Percentiles rank a stretch among this genome's conserved stretches.
These are phyloP conservation scores for Conringia planisiliqua DNA, from an alignment of 345 rosid genomes.

Conservation along the genomic window DNA sequence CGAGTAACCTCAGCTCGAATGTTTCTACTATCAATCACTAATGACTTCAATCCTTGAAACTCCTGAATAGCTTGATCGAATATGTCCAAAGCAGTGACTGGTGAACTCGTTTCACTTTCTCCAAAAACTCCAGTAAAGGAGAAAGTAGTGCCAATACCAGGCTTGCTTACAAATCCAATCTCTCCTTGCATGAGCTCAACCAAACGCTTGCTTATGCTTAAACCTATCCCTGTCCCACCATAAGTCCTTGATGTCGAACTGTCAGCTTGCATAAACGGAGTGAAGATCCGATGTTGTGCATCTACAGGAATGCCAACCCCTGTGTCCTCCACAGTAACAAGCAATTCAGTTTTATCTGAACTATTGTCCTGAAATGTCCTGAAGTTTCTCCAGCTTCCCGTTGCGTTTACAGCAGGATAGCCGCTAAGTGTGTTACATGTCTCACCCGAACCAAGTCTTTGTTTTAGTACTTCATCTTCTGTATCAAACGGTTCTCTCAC, in stretches of 20 bases:
- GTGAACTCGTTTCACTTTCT: slow-evolving; percentile 41
- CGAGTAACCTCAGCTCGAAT: slow-evolving; percentile 73
- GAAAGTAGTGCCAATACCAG: slow-evolving; percentile 73
- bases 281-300: slow-evolving; percentile 75
- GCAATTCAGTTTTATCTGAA: slow-evolving; percentile 45
- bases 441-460: slow-evolving; percentile 35
- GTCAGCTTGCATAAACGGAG: slow-evolving; percentile 95
- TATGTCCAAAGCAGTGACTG: slow-evolving; percentile 40
- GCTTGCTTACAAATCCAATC: slow-evolving; percentile 83
- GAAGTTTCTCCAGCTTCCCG: slow-evolving; percentile 81
- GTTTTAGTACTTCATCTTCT: slow-evolving; percentile 53
- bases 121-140: slow-evolving; percentile 67
- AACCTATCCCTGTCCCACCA: slow-evolving; percentile 95
- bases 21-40: slow-evolving; percentile 65
- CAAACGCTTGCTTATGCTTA: slow-evolving; percentile 82
- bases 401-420: slow-evolving; percentile 67
- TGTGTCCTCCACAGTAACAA: slow-evolving; percentile 95
- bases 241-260: slow-evolving; percentile 91
- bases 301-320: slow-evolving; percentile 88
- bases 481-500: slow-evolving; percentile 37
- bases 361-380: slow-evolving; percentile 33
- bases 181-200: slow-evolving; percentile 93
- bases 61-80: slow-evolving; percentile 29
- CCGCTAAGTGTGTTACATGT: slow-evolving; percentile 83
- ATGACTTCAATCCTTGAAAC: slow-evolving; percentile 56